Base-by-base conservation (phyloP, 768 basidiomycete species). In the Phallus indusiatus region DNA sequence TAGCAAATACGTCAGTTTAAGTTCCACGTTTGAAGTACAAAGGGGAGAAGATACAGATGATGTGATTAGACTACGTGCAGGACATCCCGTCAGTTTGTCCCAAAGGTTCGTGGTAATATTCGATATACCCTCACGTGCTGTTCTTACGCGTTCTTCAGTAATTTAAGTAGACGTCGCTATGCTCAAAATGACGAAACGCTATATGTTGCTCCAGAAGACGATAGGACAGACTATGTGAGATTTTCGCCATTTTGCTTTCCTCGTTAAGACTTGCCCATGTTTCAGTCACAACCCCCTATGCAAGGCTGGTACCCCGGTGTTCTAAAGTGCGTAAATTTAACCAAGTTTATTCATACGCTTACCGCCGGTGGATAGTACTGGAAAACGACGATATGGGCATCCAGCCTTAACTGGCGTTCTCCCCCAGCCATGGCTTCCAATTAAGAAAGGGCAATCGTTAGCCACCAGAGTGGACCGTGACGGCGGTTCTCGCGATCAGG, bases 201-300 rank as follows among this genome's bases (percentile, higher is more conserved):
- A 33, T 98, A 98, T 67, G 90, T 96, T 55, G 95, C 94, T 5
- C 94, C 94, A 0, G 92, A 94, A 65, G 94, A 95, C 68, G 88
- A 90, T 64, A 77, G 88, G 35, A 94, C 93, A 17, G 90, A 94
- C 72, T 94, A 94, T 70, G 88, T 88, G 62, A 61, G 79, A 71
- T 1, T 47, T 57, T 37, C 24, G 24, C n/a, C 12, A 7, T 24
- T 16, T 17, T 1, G 5, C 17, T 36, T 22, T 53, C 1, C 24
- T 34, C 42, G 49, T 47, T 20, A 16, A 6, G 1, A 47, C 21
- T 46, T 51, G 18, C 56, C 63, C 47, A 65, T 54, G 34, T 60
- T 60, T 1, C 65, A 94, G 88, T 93, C 91, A 0, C 95, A 98
- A 70, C 94, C 95, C 0, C 95, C 95, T 0, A 94, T 98, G 90